phyloP scores from a whole-genome alignment of 371 early-diverging fungal genomes.

The Apophysomyces ossiformis region DNA sequence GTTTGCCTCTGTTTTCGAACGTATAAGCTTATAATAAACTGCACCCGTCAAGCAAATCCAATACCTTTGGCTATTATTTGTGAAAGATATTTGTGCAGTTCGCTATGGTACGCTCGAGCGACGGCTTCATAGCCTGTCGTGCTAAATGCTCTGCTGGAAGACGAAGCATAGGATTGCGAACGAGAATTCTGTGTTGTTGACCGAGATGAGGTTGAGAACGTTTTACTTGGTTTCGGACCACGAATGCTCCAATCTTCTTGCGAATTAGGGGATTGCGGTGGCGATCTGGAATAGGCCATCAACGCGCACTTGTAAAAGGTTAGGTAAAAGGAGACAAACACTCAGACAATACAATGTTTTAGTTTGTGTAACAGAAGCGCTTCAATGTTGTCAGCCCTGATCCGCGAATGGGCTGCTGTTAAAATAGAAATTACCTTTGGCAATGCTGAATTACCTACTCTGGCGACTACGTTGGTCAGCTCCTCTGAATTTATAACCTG shows the following conservation, averaged over 20 bases:
- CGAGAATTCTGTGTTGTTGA: slow-evolving; percentile 35
- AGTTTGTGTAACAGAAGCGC: neutral
- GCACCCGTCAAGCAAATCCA: neutral
- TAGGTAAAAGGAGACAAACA: slow-evolving; percentile 3
- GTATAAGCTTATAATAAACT: neutral
- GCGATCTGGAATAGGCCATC: slow-evolving; percentile 41
- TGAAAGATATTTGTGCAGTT: slow-evolving; percentile 41
- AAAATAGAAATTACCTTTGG: no score
- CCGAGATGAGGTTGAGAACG: slow-evolving; percentile 36
- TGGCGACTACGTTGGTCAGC: no score
- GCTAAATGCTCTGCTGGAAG: slow-evolving; percentile 29
- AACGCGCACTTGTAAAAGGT: slow-evolving; percentile 12
- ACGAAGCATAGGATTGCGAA: slow-evolving; percentile 43
- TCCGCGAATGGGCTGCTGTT: no score
- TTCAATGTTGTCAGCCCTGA: neutral
- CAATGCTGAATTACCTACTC: no score
- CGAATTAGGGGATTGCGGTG: slow-evolving; percentile 33
- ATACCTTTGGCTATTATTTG: slow-evolving; percentile 46
- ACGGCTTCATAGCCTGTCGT: slow-evolving; percentile 36
- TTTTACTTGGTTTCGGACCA: slow-evolving; percentile 29
- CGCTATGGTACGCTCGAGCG: slow-evolving; percentile 45
- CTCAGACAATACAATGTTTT: slow-evolving; percentile 2
- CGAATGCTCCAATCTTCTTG: slow-evolving; percentile 41
- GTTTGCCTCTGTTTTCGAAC: slow-evolving; percentile 35
- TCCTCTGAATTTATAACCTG: no score